Base-by-base conservation (phyloP, 2,329 filamentous ascomycete species). In the Microcyclospora tardicrescens region DNA sequence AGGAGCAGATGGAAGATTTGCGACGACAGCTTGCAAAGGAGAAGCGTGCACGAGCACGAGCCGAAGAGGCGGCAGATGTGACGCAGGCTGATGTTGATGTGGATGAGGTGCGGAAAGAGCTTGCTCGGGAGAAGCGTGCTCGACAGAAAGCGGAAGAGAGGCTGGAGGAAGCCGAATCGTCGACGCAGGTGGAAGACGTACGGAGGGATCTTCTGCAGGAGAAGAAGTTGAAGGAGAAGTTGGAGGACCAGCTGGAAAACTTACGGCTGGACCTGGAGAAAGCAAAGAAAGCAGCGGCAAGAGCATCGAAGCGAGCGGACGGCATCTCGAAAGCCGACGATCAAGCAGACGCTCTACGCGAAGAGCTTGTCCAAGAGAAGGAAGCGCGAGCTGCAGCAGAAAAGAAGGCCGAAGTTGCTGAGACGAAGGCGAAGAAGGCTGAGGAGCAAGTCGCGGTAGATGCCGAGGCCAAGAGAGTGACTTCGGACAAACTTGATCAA, bases 401-500 rank as follows among this genome's bases (percentile, higher is more conserved):
- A 51, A 67, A 66, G 40, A 15, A n/a, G 6, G 30, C 30, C 12
- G 12, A 32, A 10, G 10, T n/a, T 32, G 30, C 30, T 15, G 30
- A n/a, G 30, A 32, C 30, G 5, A 24, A 24, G 19, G 19, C 19
- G 19, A 24, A 24, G 19, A 24, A 24, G 19, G 67, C 69, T 27
- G 60, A 58, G 29, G 69, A 75, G 38, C 72, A 74, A 44, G 71
- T 73, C 11, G 58, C 75, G 6, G 64, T 69, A 3, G 77, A 81
- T 44, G 72, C 73, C 34, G 73, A 81, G 33, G 69, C 69, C 6
- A 71, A 78, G 45, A 76, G 72, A 37, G 69, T 77, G 4, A 67
- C 75, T 10, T 67, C 86, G 1, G 80, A 87, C 46, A 82, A 81
- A 46, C 61, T 91, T 12, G 77, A 76, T 37, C 74, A 75, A 14